Conservation (phyloP, 257 asterid species). For the Mitragyna speciosa region DNA sequence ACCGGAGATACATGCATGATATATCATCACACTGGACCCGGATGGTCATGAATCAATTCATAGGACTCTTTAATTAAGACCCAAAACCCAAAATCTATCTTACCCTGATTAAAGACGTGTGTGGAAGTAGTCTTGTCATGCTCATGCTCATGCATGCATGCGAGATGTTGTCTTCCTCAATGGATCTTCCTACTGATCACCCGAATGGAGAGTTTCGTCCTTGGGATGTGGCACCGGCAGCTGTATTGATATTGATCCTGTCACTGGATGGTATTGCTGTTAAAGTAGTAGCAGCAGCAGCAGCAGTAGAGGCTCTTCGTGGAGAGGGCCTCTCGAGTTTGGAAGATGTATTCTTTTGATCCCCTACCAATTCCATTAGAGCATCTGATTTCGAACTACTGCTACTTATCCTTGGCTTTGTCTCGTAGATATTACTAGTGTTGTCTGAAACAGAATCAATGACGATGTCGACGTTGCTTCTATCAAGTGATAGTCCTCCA, state of each 20-base stretch:
- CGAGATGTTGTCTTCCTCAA: neutral
- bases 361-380: neutral
- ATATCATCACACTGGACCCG: neutral
- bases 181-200: constrained; percentile 16
- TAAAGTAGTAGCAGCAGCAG: neutral
- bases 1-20: neutral
- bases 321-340: constrained; percentile 56
- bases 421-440: constrained; percentile 28
- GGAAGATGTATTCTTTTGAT: constrained; percentile 9
- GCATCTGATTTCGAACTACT: neutral
- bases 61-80: neutral
- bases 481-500: constrained; percentile 30
- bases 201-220: constrained; percentile 61
- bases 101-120: neutral
- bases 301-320: constrained; percentile 22
- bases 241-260: constrained; percentile 24
- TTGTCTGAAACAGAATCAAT: constrained; percentile 50
- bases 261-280: constrained; percentile 11
- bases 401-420: constrained; percentile 36
- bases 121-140: neutral
- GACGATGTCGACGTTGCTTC: constrained; percentile 31
- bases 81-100: neutral
- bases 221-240: constrained; percentile 39
- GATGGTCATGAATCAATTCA: neutral
- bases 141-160: neutral